Evolutionary conservation across 2,329 filamentous ascomycete genomes (phyloP), one percentile per base, ranked within the genome.

Genomic region (Paraconiothyrium brasiliense): DNA sequence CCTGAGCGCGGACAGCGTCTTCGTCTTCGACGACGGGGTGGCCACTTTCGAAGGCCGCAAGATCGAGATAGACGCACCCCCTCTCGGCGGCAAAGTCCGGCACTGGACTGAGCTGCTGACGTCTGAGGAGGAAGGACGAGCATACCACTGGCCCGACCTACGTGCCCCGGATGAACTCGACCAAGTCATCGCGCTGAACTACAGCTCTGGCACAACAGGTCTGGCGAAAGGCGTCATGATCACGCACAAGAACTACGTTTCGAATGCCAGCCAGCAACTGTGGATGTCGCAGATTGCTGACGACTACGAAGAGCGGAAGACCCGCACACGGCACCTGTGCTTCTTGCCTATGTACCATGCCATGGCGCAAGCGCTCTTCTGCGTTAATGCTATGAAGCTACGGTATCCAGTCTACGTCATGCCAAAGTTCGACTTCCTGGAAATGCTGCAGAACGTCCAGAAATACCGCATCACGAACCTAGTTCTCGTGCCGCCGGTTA

Each of bases 181-280:
- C 58, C 83, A 84, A 5, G 86, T 87, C 1, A 87, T 90, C 67
- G 89, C 87, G 7, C 85, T 96, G 64, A 95, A 96, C 77, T 96
- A 94, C 79, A 91, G 88, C 66, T 90, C 86, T 34, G 88, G 92
- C 11, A 94, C 91, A 1, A 96, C 93, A 2, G 92, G 93, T 7
- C 84, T 93, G 4, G 92, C 92, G 10, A 96, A 96, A 76, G 93
- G 93, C 11, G 92, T 95, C 14, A 88, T 91, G 78, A 90, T 95
- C 66, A 88, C 89, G n/a, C 92, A 96, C 77, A 82, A 83, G 62
- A 91, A 92, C 67, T 92, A 92, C 71, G 86, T 93, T 47, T 85
- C 91, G 64, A 94, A 94, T 73, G 85, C 87, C 66, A 70, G 81
- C 14, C 88, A 91, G 61, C 85, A 87, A 16, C 81, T 84, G n/a